Conservation (phyloP, 768 basidiomycete genomes). For the Suillus occidentalis region DNA sequence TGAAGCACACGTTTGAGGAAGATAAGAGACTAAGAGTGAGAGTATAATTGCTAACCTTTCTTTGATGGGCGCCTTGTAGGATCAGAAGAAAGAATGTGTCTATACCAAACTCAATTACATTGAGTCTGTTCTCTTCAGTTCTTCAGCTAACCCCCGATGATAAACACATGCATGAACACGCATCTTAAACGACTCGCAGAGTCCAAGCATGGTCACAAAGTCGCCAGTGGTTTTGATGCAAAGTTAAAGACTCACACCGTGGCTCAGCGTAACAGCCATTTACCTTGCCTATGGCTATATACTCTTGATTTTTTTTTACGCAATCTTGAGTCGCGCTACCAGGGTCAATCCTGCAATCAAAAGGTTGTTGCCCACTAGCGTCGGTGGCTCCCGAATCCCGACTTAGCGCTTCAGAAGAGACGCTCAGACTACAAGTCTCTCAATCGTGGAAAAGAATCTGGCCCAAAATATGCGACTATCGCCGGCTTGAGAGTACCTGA, state of each 20-base stretch:
- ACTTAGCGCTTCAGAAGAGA: background rate
- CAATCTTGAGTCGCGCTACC: too few species aligned
- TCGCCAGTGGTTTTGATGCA: background rate
- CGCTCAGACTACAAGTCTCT: background rate
- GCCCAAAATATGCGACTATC: background rate
- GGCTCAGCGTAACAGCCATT: background rate
- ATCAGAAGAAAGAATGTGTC: background rate
- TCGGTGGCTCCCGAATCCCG: too few species aligned
- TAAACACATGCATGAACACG: background rate
- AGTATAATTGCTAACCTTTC: background rate
- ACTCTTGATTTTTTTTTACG: too few species aligned
- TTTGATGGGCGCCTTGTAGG: background rate
- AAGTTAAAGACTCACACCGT: background rate
- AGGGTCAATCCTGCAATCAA: too few species aligned
- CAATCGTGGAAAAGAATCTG: background rate
- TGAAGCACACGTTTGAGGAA: conserved; percentile 44
- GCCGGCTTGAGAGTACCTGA: background rate
- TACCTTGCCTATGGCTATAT: too few species aligned
- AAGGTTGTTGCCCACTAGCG: background rate
- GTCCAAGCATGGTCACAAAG: background rate
- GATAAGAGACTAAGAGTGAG: conserved; percentile 25
- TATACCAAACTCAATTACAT: background rate
- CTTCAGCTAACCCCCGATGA: background rate
- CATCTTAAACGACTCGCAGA: background rate
- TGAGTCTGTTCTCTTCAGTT: background rate